Base-by-base conservation (phyloP, 805 yeast species). In the Candida methanosorbosa region DNA sequence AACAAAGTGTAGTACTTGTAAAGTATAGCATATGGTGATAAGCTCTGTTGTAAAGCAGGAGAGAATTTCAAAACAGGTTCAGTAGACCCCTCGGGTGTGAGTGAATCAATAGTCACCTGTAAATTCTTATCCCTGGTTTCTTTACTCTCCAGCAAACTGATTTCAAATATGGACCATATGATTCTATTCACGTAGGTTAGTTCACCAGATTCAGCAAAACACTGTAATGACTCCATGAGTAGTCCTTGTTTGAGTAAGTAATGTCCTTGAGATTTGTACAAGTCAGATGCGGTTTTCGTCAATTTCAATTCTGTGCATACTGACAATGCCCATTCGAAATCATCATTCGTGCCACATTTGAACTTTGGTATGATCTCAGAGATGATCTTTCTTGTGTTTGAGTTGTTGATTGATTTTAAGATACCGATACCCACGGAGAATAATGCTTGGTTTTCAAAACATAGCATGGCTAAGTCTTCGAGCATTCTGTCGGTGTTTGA, bases 301-400 rank as follows among this genome's bases (percentile, higher is more conserved):
- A 81, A 52, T 45, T 70, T 72, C 51, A 81, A 63, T 44, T 78
- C 69, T 11, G 87, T 82, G 59, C 90, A 81, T 5, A 82, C 63
- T 3, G 84, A 72, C 34, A 82, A 59, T 30, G 79, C 71, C 90
- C 90, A 82, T 53, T 82, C 92, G 40, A 80, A 65, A 50, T 82
- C 94, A 50, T 81, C 88, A 48, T 78, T 80, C 8, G 78, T 77
- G 35, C 68, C 59, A 47, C 76, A 77, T 29, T 76, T 64, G 49
- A 64, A 81, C 17, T 66, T 67, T 5, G 85, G 84, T 24, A 82
- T 56, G 32, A 72, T 65, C 39, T 74, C 77, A 4, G 74, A 66
- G 24, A 82, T 64, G 1, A 72, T 66, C 12, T 57, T 56, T 34
- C 64, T 51, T 2, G 72, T 54, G 16, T 59, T 59, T 11, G 61